Base-by-base conservation (phyloP, 108 stramenopile genomes). In the Nannochloropsis oceanica region DNA sequence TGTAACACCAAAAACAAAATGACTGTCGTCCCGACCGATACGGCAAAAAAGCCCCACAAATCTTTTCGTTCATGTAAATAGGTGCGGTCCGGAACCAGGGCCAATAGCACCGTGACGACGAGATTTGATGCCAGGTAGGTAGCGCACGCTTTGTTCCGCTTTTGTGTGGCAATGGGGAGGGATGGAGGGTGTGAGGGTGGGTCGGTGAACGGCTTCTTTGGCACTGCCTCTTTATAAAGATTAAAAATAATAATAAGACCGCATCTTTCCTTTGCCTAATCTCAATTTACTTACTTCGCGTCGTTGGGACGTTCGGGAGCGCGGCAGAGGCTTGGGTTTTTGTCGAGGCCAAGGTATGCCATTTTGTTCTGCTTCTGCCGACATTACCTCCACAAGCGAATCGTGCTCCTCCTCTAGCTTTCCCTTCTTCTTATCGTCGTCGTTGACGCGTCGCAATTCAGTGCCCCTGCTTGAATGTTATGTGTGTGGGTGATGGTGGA, bases 1-100 rank as follows among this genome's bases (percentile, higher is more conserved):
- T 89, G 91, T 11, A 91, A 81, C 46, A 80, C 25, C 24, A 82
- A 27, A 44, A 86, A 91, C 13, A 73, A 81, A 18, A 43, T 84
- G 12, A 81, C 26, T 20, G 87, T 79, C 25, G 44, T 43, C 9
- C 84, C 27, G 34, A 83, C 80, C 44, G 20, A 85, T 8, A 84
- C 25, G 8, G 25, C n/a, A 25, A 81, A 26, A 27, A n/a, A 81
- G 18, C 59, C 59, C 59, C 59, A 73, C 9, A 73, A 73, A n/a
- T 73, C 8, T 10, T n/a, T 18, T 18, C 59, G 59, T 73, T 73
- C 59, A n/a, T 73, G 0, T 18, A 73, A 0, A 73, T n/a, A 73
- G 10, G 59, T 73, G 18, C 59, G 59, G 59, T 73, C 59, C 18
- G 59, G 59, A 73, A 73, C 0, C 59, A 73, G 59, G 59, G 59